A percentile compares a stretch with the other conserved stretches of the same genome.
These are phyloP conservation scores for Spergularia marina DNA, from an alignment of 148 eudicot genomes.

Conservation along the genomic window DNA sequence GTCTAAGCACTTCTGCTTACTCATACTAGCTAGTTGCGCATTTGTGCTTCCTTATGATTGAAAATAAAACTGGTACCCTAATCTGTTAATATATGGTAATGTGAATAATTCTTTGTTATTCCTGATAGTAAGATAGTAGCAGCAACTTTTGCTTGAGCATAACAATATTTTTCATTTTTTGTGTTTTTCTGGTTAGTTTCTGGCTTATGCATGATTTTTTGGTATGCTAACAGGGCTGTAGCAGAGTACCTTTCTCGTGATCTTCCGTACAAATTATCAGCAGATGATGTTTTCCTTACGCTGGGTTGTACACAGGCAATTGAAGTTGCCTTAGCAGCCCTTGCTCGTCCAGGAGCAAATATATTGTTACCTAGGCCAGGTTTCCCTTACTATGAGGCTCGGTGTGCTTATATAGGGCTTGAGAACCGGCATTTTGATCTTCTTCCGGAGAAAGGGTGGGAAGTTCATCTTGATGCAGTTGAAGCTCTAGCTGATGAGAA, in stretches of 20 bases:
- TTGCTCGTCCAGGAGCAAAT: conserved; percentile 65
- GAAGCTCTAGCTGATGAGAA: conserved; percentile 67
- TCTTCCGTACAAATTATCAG: conserved; percentile 47
- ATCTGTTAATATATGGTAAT: no score
- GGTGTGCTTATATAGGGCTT: conserved; percentile 44
- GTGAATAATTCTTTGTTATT: no score
- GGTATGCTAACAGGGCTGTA: conserved; percentile 45
- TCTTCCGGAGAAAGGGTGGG: conserved; percentile 65
- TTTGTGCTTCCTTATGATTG: no score
- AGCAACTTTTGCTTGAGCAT: no score
- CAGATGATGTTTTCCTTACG: conserved; percentile 60
- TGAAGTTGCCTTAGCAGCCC: conserved; percentile 42
- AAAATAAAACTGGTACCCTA: no score
- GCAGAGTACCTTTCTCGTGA: conserved; percentile 60
- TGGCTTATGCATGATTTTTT: background rate
- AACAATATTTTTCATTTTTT: no score
- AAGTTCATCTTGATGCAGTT: conserved; percentile 60
- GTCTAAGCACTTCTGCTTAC: no score
- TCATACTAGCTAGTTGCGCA: no score
- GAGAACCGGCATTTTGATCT: conserved; percentile 64
- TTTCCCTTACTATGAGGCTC: conserved; percentile 60
- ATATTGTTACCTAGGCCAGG: conserved; percentile 70
- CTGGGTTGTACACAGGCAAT: conserved; percentile 75
- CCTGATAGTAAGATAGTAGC: no score
- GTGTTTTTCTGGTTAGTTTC: no score